Conservation (phyloP, 139 green algal species). For the Haematococcus sp. region DNA sequence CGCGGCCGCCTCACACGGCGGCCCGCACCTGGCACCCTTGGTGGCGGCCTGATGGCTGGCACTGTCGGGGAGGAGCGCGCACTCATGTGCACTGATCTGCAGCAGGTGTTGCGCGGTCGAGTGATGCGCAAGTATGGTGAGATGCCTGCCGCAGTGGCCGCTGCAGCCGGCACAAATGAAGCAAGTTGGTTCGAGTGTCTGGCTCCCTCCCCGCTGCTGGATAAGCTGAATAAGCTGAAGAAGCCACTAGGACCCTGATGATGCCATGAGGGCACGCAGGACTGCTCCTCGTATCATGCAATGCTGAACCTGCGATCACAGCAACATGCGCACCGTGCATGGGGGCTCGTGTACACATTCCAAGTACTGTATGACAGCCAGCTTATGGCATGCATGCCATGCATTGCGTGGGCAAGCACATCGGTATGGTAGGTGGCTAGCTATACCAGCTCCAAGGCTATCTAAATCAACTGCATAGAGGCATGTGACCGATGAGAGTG, state of each 20-base stretch:
- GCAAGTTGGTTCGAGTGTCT: conserved; percentile 22
- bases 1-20: conserved; percentile 8
- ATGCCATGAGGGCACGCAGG: too few relatives aligned
- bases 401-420: too few relatives aligned
- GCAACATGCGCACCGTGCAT: too few relatives aligned
- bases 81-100: conserved; percentile 18
- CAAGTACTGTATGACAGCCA: too few relatives aligned
- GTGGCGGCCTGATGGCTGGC: conserved; percentile 22
- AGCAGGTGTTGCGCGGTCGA: conserved; percentile 17
- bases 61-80: conserved; percentile 26
- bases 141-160: neutral
- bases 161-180: neutral
- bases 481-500: too few relatives aligned
- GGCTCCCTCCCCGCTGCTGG: conserved; percentile 23
- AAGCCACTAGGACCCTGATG: conserved; percentile 16
- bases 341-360: too few relatives aligned
- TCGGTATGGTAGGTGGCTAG: too few relatives aligned
- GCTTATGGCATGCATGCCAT: too few relatives aligned
- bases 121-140: conserved; percentile 22
- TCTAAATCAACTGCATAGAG: too few relatives aligned
- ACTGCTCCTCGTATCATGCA: too few relatives aligned
- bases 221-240: conserved; percentile 17
- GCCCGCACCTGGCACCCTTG: neutral
- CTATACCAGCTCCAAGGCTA: too few relatives aligned
- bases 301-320: too few relatives aligned